These are phyloP conservation scores for Acidomyces sp. DNA, from an alignment of 495 filamentous ascomycete genomes.

Conservation along the genomic window DNA sequence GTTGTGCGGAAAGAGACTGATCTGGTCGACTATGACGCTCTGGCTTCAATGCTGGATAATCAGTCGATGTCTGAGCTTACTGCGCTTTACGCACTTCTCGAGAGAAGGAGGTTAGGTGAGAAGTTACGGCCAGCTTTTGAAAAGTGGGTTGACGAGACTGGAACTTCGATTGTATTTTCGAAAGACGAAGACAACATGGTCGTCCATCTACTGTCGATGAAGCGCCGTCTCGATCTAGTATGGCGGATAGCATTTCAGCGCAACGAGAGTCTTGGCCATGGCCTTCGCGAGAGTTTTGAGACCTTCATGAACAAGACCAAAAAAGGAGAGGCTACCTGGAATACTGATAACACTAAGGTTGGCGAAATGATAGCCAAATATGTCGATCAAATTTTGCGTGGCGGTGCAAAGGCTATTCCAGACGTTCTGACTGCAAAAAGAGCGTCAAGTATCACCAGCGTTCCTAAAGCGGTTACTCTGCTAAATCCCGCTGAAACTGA, in stretches of 20 bases:
- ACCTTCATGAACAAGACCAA: slow-evolving; percentile 79
- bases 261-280: slow-evolving; percentile 60
- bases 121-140: slow-evolving; percentile 60
- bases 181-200: slow-evolving; percentile 77
- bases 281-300: slow-evolving; percentile 70
- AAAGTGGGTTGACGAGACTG: slow-evolving; percentile 63
- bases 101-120: slow-evolving; percentile 47
- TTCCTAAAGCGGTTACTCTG: not conserved
- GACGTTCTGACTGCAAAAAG: slow-evolving; percentile 33
- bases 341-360: slow-evolving; percentile 76
- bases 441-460: slow-evolving; percentile 13
- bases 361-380: slow-evolving; percentile 99
- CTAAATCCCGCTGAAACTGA: slow-evolving; percentile 19
- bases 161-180: slow-evolving; percentile 66
- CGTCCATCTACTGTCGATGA: slow-evolving; percentile 64
- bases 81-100: slow-evolving; percentile 64
- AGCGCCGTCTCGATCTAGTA: slow-evolving; percentile 62
- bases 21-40: slow-evolving; percentile 33
- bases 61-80: slow-evolving; percentile 53
- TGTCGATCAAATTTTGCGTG: slow-evolving; percentile 77
- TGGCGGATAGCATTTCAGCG: slow-evolving; percentile 58
- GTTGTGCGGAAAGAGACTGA: slow-evolving; percentile 43
- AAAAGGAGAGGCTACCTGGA: slow-evolving; percentile 50
- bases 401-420: slow-evolving; percentile 70
- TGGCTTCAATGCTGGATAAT: slow-evolving; percentile 54